A percentile compares a stretch with the other conserved stretches of the same genome.
phyloP scores from a whole-genome alignment of 2,329 filamentous ascomycete species.

The Xylaria sp. region DNA sequence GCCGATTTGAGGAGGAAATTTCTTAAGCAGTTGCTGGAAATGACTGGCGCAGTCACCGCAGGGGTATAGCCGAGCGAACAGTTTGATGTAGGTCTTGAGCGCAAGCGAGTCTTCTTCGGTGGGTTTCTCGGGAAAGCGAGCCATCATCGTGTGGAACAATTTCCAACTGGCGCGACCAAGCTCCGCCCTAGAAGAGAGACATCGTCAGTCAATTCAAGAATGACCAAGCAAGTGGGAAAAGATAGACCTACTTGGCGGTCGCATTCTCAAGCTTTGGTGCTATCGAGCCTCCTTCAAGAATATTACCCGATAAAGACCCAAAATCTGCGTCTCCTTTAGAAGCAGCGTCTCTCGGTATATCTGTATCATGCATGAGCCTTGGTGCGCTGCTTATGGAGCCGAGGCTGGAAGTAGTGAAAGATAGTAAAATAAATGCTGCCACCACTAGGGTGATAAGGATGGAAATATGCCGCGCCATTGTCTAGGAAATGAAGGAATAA shows the following conservation, averaged over 20 bases:
- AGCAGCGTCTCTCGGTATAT: conserved; percentile 32
- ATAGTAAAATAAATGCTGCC: conserved; percentile 66
- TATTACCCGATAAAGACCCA: conserved; percentile 55
- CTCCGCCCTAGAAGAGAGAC: conserved; percentile 60
- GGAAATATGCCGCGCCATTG: conserved; percentile 66
- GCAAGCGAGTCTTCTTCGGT: conserved; percentile 70
- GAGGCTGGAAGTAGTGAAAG: conserved; percentile 66
- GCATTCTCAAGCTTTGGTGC: conserved; percentile 85
- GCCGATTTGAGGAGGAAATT: conserved; percentile 73
- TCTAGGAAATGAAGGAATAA: conserved; percentile 10
- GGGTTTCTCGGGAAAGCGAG: conserved; percentile 73
- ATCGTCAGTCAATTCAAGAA: conserved; percentile 18
- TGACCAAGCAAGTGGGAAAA: not conserved
- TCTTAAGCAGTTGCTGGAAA: conserved; percentile 69
- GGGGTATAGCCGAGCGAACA: conserved; percentile 75
- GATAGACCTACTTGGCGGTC: conserved; percentile 72
- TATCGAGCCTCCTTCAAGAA: conserved; percentile 75
- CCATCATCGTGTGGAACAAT: conserved; percentile 76
- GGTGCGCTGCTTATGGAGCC: conserved; percentile 37
- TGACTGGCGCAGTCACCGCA: conserved; percentile 76
- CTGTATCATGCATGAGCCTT: conserved; percentile 38
- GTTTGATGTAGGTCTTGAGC: conserved; percentile 71
- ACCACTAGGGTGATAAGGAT: conserved; percentile 65
- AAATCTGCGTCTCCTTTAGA: conserved; percentile 52
- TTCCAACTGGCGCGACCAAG: conserved; percentile 76